phyloP scores from a whole-genome alignment of 1,284 basidiomycete species.

The Violaceomyces palustris region DNA sequence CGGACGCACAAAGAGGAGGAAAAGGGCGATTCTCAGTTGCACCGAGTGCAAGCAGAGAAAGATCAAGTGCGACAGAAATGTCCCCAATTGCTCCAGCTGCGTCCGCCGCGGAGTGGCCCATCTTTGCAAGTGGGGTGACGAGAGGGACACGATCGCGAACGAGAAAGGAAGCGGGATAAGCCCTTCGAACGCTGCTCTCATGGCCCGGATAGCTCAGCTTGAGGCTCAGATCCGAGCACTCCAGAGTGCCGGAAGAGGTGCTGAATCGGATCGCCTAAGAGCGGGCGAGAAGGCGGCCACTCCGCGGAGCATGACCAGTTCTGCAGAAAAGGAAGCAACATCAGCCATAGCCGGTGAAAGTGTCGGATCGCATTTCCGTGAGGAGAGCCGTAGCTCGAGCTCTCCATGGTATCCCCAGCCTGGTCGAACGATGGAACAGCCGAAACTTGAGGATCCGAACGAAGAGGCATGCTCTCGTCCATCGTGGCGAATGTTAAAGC shows the following conservation, averaged over 20 bases:
- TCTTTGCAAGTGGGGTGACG: slow-evolving; percentile 38
- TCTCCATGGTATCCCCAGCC: too few relatives aligned
- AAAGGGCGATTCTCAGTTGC: slow-evolving; percentile 31
- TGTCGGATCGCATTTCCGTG: too few relatives aligned
- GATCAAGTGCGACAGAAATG: slow-evolving; percentile 40
- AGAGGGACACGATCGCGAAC: slow-evolving; percentile 23
- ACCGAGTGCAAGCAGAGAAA: slow-evolving; percentile 39
- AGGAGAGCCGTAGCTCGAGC: too few relatives aligned
- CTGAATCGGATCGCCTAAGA: too few relatives aligned
- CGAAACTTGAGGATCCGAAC: too few relatives aligned
- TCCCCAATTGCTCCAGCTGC: slow-evolving; percentile 33
- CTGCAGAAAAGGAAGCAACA: too few relatives aligned
- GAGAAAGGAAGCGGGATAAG: slow-evolving; percentile 19
- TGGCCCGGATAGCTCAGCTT: slow-evolving; percentile 31
- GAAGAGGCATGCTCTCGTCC: too few relatives aligned
- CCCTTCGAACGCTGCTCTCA: slow-evolving; percentile 27
- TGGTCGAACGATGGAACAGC: too few relatives aligned
- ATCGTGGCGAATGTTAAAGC: too few relatives aligned
- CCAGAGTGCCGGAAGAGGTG: slow-evolving; percentile 18
- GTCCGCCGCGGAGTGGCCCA: slow-evolving; percentile 32
- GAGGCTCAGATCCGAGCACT: slow-evolving; percentile 26
- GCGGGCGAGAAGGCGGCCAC: too few relatives aligned
- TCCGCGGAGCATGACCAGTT: too few relatives aligned
- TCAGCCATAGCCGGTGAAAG: too few relatives aligned
- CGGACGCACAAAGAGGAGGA: slow-evolving; percentile 30